Base-by-base conservation (phyloP, 2,329 filamentous ascomycete species). In the Fusarium veterinarium region DNA sequence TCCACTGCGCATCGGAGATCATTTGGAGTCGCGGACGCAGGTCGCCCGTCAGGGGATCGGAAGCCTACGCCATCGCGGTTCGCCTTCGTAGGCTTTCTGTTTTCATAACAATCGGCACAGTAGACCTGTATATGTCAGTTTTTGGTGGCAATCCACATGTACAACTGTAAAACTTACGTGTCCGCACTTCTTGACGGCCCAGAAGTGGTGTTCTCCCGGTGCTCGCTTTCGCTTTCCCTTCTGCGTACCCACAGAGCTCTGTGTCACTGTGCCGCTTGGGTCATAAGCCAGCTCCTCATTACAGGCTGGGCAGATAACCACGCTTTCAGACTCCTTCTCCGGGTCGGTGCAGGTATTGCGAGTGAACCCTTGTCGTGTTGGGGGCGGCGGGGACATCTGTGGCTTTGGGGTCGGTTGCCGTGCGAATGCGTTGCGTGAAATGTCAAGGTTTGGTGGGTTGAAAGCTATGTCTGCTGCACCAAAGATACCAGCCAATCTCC, bases 141-240 rank as follows among this genome's bases (percentile, higher is more conserved):
- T 28, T 23, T 13, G 4, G 23, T 40, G 2, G 31, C 56, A 19
- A 33, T 51, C 40, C 30, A 9, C 35, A 20, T 44, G 49, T 35
- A 33, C 41, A 51, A 30, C 14, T 45, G n/a, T 9, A 23, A 80
- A 41, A 45, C 86, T 79, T 88, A 98, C 96, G 84, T 99, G 96
- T 72, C 96, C 96, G 80, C 96, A 99, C 57, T 88, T 88, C 82
- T 95, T 97, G 40, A 96, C 87, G 2, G 96, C 92, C 95, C 95
- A 98, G 70, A 98, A 95, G 77, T 97, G 93, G 78, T 93, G 91
- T 81, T 97, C 95, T 28, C 86, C 87, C 11, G 84, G 82, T 25
- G 86, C 84, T 38, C 80, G 75, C 76, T 87, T 90, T 52, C 83
- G 83, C 42, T 83, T 86, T 7, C 71, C 71, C 71, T 76, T 82